Base-by-base conservation (phyloP, 208 protist genomes). In the Kentomonas sorsogonicus region DNA sequence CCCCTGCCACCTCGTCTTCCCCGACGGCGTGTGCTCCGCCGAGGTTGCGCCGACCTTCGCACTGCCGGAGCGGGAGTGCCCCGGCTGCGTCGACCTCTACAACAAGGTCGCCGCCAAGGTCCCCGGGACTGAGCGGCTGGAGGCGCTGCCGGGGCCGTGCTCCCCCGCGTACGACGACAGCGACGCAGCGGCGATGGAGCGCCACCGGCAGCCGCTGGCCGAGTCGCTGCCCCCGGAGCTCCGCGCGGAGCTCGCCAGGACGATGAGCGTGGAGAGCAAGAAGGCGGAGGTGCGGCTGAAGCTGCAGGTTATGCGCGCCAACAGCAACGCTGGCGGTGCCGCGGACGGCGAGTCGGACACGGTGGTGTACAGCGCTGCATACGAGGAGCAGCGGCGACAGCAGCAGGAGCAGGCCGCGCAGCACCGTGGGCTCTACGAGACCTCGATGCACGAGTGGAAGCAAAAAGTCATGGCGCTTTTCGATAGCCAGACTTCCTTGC, bases 241-340 rank as follows among this genome's bases (percentile, higher is more conserved):
- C 0, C 81, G 74, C 47, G 50, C 53, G 11, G 74, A 79, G 54
- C 71, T 94, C 23, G 63, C 57, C 0, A 70, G 66, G 27, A 64
- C 57, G 27, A 74, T 94, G 46, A 47, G 61, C n/a, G 48, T 72
- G 16, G 82, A 74, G 1, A 41, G 52, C 15, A 77, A 77, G 40
- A 87, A 87, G 60, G 53, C 57, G 11, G 72, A 85, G 47, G 60
- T 94, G 47, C 75, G 85, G 53, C 31, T 72, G 46, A 82, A 77
- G 63, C 90, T 79, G 60, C 84, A 94, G 66, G 88, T 79, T 0
- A 69, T 91, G 26, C 76, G 91, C 66, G 78, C 83, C 55, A 86
- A 72, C 70, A 83, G 57, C 66, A 72, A 59, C 53, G 63, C 66
- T 52, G 73, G 41, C 41, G 55, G 47, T 60, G 15, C 53, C 64